Evolutionary conservation across 805 yeast species (phyloP).

Genomic region (Nakazawaea ernobii): DNA sequence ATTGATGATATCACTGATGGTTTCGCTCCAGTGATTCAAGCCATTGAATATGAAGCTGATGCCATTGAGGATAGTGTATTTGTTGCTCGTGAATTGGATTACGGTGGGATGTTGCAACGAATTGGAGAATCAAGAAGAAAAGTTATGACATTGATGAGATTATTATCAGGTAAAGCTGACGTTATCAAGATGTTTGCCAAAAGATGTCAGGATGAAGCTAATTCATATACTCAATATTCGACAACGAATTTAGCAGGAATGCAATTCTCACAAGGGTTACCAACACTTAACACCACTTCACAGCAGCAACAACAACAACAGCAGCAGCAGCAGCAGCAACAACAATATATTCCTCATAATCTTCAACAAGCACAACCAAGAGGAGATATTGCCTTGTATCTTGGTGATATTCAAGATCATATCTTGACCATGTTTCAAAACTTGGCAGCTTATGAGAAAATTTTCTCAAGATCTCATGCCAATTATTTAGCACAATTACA

Average conservation of each 20-base stretch:
- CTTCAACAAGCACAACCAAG: constrained; percentile 48
- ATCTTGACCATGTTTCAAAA: constrained; percentile 94
- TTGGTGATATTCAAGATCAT: constrained; percentile 97
- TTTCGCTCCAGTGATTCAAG: constrained; percentile 75
- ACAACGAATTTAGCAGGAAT: constrained; percentile 8
- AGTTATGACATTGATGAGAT: constrained; percentile 88
- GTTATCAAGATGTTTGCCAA: constrained; percentile 95
- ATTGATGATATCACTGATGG: constrained; percentile 85
- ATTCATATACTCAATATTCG: neutral
- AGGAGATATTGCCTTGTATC: constrained; percentile 84
- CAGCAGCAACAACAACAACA: constrained; percentile 5
- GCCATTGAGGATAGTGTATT: constrained; percentile 84
- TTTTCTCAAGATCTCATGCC: constrained; percentile 85
- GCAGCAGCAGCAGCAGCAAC: too few relatives aligned
- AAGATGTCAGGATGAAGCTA: constrained; percentile 74
- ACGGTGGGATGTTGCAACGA: constrained; percentile 67
- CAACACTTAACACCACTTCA: neutral
- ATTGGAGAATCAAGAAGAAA: constrained; percentile 88
- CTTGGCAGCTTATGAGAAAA: constrained; percentile 84
- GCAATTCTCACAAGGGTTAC: neutral
- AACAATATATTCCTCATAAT: constrained; percentile 13
- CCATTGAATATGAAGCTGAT: constrained; percentile 75
- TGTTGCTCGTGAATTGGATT: constrained; percentile 68
- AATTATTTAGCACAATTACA: constrained; percentile 92
- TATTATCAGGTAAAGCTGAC: constrained; percentile 90